Percentiles rank a stretch among this genome's conserved stretches.
Conservation (phyloP, 2,329 filamentous ascomycete genomes). For the Aspergillus brunneoviolaceus region DNA sequence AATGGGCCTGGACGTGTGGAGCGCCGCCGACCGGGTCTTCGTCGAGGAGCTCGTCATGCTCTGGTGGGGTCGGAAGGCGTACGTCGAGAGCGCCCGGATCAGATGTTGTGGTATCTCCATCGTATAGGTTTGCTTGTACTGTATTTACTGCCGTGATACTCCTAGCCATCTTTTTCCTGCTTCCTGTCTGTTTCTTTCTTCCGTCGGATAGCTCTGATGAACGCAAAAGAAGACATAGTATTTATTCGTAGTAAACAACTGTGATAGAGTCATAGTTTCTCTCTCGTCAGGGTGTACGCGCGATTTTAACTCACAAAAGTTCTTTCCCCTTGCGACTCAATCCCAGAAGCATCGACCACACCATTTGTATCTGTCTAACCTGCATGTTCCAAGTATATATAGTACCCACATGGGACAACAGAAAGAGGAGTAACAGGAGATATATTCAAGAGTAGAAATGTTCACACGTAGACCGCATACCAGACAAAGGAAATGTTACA, state of each 20-base stretch:
- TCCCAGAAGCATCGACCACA: no score
- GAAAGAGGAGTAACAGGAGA: background rate
- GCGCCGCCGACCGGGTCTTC: slow-evolving; percentile 46
- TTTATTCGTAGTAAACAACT: background rate
- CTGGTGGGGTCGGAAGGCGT: slow-evolving; percentile 48
- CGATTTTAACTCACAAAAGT: no score
- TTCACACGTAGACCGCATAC: background rate
- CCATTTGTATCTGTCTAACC: background rate
- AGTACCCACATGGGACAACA: background rate
- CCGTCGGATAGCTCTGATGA: background rate
- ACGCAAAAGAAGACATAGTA: background rate
- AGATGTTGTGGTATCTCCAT: slow-evolving; percentile 51
- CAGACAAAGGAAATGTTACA: background rate
- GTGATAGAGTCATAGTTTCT: background rate
- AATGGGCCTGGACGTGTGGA: slow-evolving; percentile 53
- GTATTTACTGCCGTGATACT: background rate
- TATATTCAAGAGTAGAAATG: background rate
- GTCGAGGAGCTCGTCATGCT: slow-evolving; percentile 46
- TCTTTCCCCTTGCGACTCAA: no score
- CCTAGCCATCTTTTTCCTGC: background rate
- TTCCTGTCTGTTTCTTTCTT: background rate
- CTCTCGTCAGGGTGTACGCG: background rate
- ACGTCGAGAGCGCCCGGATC: slow-evolving; percentile 45
- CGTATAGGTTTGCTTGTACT: slow-evolving; percentile 25
- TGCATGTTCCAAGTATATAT: background rate